Percentiles rank a stretch among this genome's conserved stretches.
Evolutionary conservation across 176 grass and related monocot genomes (phyloP).

Genomic region (Typha latifolia): DNA sequence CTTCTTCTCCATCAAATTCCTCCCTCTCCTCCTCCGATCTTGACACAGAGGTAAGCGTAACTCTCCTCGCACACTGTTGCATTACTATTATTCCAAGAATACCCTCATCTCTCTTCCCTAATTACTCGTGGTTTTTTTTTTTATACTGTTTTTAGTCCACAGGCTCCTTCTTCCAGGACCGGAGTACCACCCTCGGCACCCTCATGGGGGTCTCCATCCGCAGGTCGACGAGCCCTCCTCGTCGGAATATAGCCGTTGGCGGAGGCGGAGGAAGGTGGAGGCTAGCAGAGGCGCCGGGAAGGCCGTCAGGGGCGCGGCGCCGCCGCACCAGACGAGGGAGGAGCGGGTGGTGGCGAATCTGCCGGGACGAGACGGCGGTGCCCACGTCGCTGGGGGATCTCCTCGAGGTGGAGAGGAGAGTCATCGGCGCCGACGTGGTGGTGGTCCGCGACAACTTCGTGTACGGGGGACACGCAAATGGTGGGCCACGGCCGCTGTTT

Average conservation of each 20-base stretch:
- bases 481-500: constrained; percentile 41
- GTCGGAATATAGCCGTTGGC: neutral
- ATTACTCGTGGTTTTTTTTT: neutral
- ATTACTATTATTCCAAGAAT: too few relatives aligned
- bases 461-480: neutral
- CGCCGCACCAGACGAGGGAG: constrained; percentile 21
- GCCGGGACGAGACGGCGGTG: constrained; percentile 27
- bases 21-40: constrained; percentile 91
- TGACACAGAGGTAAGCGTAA: constrained; percentile 72
- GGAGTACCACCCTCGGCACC: constrained; percentile 89
- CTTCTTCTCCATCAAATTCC: constrained; percentile 69
- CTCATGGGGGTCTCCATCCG: constrained; percentile 79
- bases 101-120: neutral
- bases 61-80: neutral
- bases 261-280: neutral
- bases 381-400: constrained; percentile 67
- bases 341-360: constrained; percentile 73
- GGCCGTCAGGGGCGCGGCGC: neutral
- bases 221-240: neutral
- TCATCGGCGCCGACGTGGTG: constrained; percentile 26
- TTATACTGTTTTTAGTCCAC: constrained; percentile 41
- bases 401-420: constrained; percentile 65
- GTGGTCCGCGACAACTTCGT: neutral
- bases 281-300: neutral
- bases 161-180: constrained; percentile 89